Evolutionary conservation across 2,329 filamentous ascomycete species (phyloP).

Genomic region (Rhytidhysteron rufulum): DNA sequence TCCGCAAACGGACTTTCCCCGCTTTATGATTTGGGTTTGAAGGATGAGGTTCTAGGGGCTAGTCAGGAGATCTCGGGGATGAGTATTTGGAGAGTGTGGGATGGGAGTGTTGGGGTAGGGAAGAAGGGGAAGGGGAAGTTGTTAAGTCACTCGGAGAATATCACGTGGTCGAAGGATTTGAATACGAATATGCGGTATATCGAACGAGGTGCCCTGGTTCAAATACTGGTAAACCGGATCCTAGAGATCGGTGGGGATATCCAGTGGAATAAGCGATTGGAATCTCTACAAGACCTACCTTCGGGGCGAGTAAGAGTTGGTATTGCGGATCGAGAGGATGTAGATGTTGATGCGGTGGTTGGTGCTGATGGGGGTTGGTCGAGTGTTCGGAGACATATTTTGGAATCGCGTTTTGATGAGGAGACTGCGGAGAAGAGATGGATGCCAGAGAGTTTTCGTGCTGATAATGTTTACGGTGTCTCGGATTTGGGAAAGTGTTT

Average conservation of each 20-base stretch:
- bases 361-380: conserved; percentile 2
- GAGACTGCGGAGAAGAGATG: neutral
- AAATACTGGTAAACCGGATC: neutral
- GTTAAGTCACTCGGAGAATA: neutral
- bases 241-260: neutral
- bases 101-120: no score
- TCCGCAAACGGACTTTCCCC: neutral
- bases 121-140: neutral
- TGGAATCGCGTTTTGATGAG: neutral
- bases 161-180: neutral
- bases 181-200: conserved; percentile 3
- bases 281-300: neutral
- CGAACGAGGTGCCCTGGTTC: neutral
- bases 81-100: neutral
- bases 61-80: neutral
- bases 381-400: neutral
- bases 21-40: neutral
- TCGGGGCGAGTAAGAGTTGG: neutral
- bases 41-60: neutral
- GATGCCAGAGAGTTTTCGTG: neutral
- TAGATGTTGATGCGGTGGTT: neutral
- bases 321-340: neutral
- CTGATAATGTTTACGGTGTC: neutral
- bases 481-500: no score
- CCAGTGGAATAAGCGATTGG: neutral